Evolutionary conservation across 2,329 filamentous ascomycete species (phyloP).

Genomic region (Colletotrichum paranaense): DNA sequence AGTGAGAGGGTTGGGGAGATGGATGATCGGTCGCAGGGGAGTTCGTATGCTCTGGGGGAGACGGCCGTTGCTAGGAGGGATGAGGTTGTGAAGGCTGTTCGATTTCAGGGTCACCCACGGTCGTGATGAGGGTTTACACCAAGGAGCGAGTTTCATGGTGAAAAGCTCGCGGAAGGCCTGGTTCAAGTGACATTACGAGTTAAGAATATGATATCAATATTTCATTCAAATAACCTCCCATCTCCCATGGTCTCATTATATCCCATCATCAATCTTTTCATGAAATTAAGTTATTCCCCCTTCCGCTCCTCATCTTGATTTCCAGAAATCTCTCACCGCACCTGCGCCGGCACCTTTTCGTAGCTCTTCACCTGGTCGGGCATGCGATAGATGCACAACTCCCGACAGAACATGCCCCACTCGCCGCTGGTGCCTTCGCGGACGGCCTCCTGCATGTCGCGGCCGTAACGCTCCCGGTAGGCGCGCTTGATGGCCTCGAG

Average conservation of each 20-base stretch:
- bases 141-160: no score
- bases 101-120: background rate
- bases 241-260: slow-evolving; percentile 24
- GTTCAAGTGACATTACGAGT: background rate
- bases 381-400: slow-evolving; percentile 73
- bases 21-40: slow-evolving; percentile 10
- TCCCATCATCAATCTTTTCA: background rate
- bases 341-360: slow-evolving; percentile 50
- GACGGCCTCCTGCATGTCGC: slow-evolving; percentile 81
- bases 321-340: background rate
- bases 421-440: slow-evolving; percentile 80
- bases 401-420: slow-evolving; percentile 81
- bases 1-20: slow-evolving; percentile 22
- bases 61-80: background rate
- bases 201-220: background rate
- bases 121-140: background rate
- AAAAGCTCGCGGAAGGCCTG: no score
- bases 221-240: slow-evolving; percentile 16
- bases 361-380: slow-evolving; percentile 68
- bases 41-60: slow-evolving; percentile 15
- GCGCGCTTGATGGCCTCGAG: slow-evolving; percentile 82
- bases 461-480: slow-evolving; percentile 81
- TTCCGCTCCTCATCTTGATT: background rate
- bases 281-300: background rate
- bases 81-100: background rate